Evolutionary conservation across 352 stramenopile genomes (phyloP), one percentile per base, ranked within the genome.

Genomic region (Discostella stelligera): DNA sequence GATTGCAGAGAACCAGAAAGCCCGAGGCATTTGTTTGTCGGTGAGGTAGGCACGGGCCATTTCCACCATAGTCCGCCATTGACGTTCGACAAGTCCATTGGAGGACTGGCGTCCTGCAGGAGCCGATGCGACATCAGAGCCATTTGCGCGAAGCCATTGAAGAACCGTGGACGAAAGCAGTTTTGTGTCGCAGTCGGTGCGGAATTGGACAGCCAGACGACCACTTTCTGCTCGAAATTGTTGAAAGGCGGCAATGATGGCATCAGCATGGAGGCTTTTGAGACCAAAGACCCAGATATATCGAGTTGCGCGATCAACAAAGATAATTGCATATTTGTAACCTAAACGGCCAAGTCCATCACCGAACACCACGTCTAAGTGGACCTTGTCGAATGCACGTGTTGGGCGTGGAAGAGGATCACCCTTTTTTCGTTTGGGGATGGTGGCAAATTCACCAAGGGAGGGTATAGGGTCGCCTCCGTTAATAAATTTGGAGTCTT

Each of bases 241-340:
- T 25, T 37, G 13, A 10, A 66, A 25, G n/a, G 58, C 58, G 10
- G 16, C 32, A 21, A 39, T 16, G 58, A 66, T 65, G 10, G 13
- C 27, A 32, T 23, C 44, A 5, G n/a, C 3, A n/a, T 37, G 32
- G 8, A 65, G n/a, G 16, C 25, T 50, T 2, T 37, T 50, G 8
- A 65, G 55, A 11, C 56, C 56, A 9, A 50, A 65, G 13, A 48
- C 25, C 56, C 27, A 65, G 13, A 23, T 48, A n/a, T 65, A 65
- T 13, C 27, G 5, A 0, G 56, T 66, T 0, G 58, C 16, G 3
- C 39, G 11, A 16, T 66, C 58, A 54, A 66, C 37, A 8, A 63
- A 21, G 1, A 63, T 16, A 11, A 63, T 8, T 8, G 25, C 27
- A 27, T 50, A 48, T 0, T 18, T 10, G 10, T 41, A 54, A 0